Percentiles rank a stretch among this genome's conserved stretches.
Evolutionary conservation across 1,139 yeast species (phyloP).

Genomic region (Debaryomyces fabryi): DNA sequence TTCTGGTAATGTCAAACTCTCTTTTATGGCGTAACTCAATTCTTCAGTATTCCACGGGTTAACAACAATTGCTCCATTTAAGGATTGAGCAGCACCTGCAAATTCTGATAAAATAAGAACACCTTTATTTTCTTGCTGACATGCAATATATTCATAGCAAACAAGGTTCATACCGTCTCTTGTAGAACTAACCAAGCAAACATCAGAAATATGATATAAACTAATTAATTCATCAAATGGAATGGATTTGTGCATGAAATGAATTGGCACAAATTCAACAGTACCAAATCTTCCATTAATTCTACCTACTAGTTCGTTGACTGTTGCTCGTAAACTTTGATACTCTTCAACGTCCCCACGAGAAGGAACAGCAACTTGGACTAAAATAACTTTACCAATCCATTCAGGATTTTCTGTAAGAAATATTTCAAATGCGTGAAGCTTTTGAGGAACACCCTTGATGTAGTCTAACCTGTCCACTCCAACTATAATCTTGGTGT

Average conservation of each 20-base stretch:
- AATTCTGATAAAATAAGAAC: constrained; percentile 86
- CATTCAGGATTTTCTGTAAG: constrained; percentile 94
- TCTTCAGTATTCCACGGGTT: constrained; percentile 99
- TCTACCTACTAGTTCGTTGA: constrained; percentile 94
- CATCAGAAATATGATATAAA: constrained; percentile 82
- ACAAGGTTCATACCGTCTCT: constrained; percentile 99
- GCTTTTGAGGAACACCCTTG: constrained; percentile 95
- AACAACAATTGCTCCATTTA: constrained; percentile 90
- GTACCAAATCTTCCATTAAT: constrained; percentile 97
- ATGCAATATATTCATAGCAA: constrained; percentile 93
- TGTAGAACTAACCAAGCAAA: constrained; percentile 89
- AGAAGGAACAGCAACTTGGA: constrained; percentile 97
- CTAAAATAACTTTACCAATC: constrained; percentile 95
- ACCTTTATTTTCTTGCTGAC: constrained; percentile 88
- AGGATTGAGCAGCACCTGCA: constrained; percentile 98
- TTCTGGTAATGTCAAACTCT: constrained; percentile 80
- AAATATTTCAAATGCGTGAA: constrained; percentile 94
- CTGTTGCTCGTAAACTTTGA: constrained; percentile 89
- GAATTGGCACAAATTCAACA: constrained; percentile 96
- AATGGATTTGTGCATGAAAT: constrained; percentile 90
- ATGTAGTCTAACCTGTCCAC: constrained; percentile 95
- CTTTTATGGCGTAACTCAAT: constrained; percentile 80
- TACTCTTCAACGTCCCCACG: constrained; percentile 99
- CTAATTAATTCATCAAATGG: constrained; percentile 91
- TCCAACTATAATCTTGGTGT: constrained; percentile 86